A percentile compares a stretch with the other conserved stretches of the same genome.
Conservation (phyloP, 495 filamentous ascomycete genomes). For the Trichoderma gamsii region DNA sequence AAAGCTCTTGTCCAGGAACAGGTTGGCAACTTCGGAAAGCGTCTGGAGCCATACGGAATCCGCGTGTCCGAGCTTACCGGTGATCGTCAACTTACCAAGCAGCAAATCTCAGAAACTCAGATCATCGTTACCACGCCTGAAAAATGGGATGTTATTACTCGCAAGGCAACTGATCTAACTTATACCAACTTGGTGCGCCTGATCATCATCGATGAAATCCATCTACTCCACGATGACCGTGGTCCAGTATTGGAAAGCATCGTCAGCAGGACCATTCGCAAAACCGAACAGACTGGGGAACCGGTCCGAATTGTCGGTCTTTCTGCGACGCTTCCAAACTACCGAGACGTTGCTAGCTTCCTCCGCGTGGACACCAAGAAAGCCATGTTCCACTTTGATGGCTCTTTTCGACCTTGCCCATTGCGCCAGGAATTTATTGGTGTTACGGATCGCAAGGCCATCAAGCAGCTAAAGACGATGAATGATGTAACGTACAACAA, state of each 20-base stretch:
- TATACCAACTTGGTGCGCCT: conserved; percentile 95
- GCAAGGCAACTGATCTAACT: conserved; percentile 92
- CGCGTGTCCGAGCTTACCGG: conserved; percentile 90
- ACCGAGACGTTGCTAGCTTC: conserved; percentile 93
- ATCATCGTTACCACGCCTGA: conserved; percentile 98
- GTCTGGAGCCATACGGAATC: conserved; percentile 86
- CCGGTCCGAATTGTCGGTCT: conserved; percentile 86
- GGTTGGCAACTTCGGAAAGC: conserved; percentile 91
- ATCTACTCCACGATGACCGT: conserved; percentile 94
- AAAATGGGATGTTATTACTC: conserved; percentile 98
- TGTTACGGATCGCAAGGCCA: conserved; percentile 94
- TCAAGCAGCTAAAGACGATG: conserved; percentile 99
- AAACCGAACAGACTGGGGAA: conserved; percentile 88
- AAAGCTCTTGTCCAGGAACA: conserved; percentile 96
- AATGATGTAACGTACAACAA: conserved; percentile 98
- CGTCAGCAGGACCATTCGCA: conserved; percentile 87
- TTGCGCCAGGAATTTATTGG: conserved; percentile 96
- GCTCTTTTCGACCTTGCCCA: conserved; percentile 87
- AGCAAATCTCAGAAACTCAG: conserved; percentile 95
- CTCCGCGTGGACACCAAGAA: conserved; percentile 81
- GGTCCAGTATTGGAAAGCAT: conserved; percentile 96
- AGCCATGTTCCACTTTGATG: conserved; percentile 94
- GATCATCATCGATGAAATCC: conserved; percentile 96
- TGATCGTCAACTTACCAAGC: conserved; percentile 96
- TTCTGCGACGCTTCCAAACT: conserved; percentile 93